phyloP scores from a whole-genome alignment of 2,329 filamentous ascomycete species.

The Trichoderma lentiforme region DNA sequence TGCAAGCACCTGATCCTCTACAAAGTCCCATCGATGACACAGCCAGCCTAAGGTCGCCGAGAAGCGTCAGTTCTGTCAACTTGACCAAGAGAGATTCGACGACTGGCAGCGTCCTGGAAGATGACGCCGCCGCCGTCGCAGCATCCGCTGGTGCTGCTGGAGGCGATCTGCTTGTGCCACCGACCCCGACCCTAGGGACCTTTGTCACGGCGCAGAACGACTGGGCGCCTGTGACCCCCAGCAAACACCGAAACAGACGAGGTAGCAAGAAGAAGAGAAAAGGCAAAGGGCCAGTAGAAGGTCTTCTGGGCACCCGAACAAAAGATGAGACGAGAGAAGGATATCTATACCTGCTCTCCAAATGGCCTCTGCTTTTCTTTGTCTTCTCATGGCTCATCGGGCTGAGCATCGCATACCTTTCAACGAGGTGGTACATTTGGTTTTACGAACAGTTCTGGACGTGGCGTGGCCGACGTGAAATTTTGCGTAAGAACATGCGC shows the following conservation, averaged over 20 bases:
- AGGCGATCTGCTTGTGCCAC: conserved; percentile 30
- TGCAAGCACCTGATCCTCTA: conserved; percentile 75
- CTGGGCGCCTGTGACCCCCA: conserved; percentile 85
- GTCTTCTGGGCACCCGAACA: conserved; percentile 54
- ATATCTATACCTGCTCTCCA: conserved; percentile 81
- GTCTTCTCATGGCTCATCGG: conserved; percentile 78
- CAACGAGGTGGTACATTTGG: conserved; percentile 85
- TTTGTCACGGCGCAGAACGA: conserved; percentile 92
- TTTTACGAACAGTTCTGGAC: conserved; percentile 88
- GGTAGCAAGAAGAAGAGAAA: conserved; percentile 38
- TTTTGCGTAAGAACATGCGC: conserved; percentile 67
- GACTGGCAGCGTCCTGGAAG: conserved; percentile 28
- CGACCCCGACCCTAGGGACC: conserved; percentile 37
- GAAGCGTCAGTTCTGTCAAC: conserved; percentile 40
- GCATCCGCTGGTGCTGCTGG: conserved; percentile 39
- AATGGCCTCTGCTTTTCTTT: conserved; percentile 83
- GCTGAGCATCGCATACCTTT: conserved; percentile 68
- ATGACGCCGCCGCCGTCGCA: conserved; percentile 37
- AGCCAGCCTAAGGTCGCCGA: conserved; percentile 41
- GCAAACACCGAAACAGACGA: conserved; percentile 46
- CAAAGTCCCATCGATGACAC: conserved; percentile 58
- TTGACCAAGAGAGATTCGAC: conserved; percentile 42
- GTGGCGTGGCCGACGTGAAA: conserved; percentile 78
- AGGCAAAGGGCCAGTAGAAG: conserved; percentile 37
- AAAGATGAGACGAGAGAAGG: conserved; percentile 94